phyloP scores from a whole-genome alignment of 2,329 filamentous ascomycete species.

The Colletotrichum chrysophilum region DNA sequence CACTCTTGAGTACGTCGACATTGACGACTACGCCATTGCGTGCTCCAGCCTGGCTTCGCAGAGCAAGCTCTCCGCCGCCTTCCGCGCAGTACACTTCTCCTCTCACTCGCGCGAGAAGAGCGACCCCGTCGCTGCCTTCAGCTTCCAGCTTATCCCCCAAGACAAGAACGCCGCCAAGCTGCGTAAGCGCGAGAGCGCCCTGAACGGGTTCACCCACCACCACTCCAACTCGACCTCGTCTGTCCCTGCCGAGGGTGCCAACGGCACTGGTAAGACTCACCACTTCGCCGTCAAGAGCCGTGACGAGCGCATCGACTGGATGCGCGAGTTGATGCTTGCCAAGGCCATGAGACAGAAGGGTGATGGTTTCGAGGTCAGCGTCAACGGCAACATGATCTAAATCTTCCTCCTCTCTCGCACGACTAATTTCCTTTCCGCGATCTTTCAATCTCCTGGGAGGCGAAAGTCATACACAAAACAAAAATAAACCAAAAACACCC shows the following conservation, averaged over 20 bases:
- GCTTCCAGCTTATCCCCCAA: slow-evolving; percentile 84
- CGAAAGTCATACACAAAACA: neutral
- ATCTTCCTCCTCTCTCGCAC: neutral
- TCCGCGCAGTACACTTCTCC: slow-evolving; percentile 77
- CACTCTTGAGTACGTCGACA: slow-evolving; percentile 80
- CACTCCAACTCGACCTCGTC: slow-evolving; percentile 27
- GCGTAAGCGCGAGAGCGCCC: slow-evolving; percentile 57
- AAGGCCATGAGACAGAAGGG: slow-evolving; percentile 86
- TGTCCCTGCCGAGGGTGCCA: slow-evolving; percentile 49
- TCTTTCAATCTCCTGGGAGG: slow-evolving; percentile 17
- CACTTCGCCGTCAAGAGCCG: slow-evolving; percentile 90
- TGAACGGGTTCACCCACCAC: slow-evolving; percentile 31
- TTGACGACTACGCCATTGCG: slow-evolving; percentile 87
- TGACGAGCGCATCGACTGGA: slow-evolving; percentile 96
- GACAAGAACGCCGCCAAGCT: slow-evolving; percentile 56
- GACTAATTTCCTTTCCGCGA: neutral
- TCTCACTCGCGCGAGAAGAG: slow-evolving; percentile 58
- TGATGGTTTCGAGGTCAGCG: slow-evolving; percentile 81
- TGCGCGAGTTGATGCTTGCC: slow-evolving; percentile 90
- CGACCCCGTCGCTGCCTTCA: slow-evolving; percentile 71
- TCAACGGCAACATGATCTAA: slow-evolving; percentile 79
- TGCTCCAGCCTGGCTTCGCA: slow-evolving; percentile 78
- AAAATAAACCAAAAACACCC: neutral
- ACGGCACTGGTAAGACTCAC: slow-evolving; percentile 80
- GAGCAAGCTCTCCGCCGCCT: slow-evolving; percentile 84